Evolutionary conservation across 176 grass and related monocot species (phyloP).

Genomic region (Cenchrus americanus): DNA sequence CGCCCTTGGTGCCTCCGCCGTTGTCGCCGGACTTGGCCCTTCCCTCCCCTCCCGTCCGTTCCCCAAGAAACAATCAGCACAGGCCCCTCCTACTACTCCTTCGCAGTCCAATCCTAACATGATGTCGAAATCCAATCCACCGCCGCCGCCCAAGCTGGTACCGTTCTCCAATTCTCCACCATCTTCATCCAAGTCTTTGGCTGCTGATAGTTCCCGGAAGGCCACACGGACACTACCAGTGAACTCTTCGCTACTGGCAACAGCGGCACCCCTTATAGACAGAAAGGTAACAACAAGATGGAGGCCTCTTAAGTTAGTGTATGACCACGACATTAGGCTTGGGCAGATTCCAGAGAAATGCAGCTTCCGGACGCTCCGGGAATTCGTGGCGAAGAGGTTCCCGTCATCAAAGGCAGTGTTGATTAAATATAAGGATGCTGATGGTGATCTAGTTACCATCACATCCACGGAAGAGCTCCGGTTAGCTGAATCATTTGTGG

Average conservation of each 20-base stretch:
- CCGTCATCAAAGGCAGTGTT: constrained; percentile 90
- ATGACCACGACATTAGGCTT: constrained; percentile 94
- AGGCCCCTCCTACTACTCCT: constrained; percentile 29
- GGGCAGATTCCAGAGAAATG: constrained; percentile 79
- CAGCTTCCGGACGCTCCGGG: constrained; percentile 60
- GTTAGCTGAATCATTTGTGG: constrained; percentile 69
- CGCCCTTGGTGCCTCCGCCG: constrained; percentile 88
- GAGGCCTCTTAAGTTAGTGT: constrained; percentile 91
- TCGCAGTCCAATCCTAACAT: constrained; percentile 22
- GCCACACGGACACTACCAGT: background rate
- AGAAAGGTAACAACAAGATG: constrained; percentile 51
- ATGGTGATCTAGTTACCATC: constrained; percentile 92
- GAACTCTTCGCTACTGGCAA: constrained; percentile 28
- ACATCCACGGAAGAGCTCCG: constrained; percentile 73
- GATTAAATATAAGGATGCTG: constrained; percentile 93
- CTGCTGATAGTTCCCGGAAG: constrained; percentile 37
- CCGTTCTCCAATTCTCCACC: constrained; percentile 41
- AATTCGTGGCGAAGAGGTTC: constrained; percentile 70
- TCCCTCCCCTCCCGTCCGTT: constrained; percentile 74
- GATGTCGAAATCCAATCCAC: constrained; percentile 41
- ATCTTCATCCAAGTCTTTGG: constrained; percentile 48
- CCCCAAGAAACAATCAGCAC: constrained; percentile 68
- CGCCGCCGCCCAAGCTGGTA: constrained; percentile 49
- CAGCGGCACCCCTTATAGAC: constrained; percentile 3
- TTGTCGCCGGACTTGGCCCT: constrained; percentile 82